Evolutionary conservation across 257 asterid genomes (phyloP).

Genomic region (Solanum pinnatisectum): DNA sequence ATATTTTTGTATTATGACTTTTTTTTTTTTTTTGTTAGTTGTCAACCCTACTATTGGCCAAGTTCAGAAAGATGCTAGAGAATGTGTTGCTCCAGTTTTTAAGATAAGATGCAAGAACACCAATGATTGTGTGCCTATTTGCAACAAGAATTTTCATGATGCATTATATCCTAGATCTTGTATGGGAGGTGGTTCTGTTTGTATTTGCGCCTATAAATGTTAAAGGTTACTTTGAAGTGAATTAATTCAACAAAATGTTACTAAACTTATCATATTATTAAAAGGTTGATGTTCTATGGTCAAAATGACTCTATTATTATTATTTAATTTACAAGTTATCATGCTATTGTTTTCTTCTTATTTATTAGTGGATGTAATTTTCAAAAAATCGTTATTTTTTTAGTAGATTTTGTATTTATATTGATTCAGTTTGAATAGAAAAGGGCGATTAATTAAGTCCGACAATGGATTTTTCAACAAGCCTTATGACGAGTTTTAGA

Average conservation of each 20-base stretch:
- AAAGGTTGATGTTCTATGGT: not conserved
- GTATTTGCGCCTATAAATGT: not conserved
- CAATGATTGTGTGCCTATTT: not conserved
- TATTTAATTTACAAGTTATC: not conserved
- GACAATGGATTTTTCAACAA: too few relatives aligned
- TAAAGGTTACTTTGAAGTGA: not conserved
- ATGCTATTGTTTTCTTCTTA: not conserved
- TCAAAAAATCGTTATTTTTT: not conserved
- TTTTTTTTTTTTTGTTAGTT: not conserved
- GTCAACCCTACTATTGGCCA: not conserved
- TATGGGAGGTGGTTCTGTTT: not conserved
- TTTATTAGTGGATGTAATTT: not conserved
- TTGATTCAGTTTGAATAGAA: not conserved
- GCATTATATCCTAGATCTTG: not conserved
- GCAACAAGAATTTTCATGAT: not conserved
- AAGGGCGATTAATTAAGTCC: not conserved
- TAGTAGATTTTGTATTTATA: too few relatives aligned
- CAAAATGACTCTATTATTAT: not conserved
- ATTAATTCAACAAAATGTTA: not conserved
- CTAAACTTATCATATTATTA: not conserved
- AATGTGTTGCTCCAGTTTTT: not conserved
- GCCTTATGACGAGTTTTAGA: not conserved
- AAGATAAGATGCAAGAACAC: not conserved
- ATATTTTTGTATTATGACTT: not conserved
- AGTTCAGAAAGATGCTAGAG: not conserved